Evolutionary conservation across 306 rosid genomes (phyloP), one percentile per base, ranked within the genome.

Genomic region (Ochetophila trinervis): DNA sequence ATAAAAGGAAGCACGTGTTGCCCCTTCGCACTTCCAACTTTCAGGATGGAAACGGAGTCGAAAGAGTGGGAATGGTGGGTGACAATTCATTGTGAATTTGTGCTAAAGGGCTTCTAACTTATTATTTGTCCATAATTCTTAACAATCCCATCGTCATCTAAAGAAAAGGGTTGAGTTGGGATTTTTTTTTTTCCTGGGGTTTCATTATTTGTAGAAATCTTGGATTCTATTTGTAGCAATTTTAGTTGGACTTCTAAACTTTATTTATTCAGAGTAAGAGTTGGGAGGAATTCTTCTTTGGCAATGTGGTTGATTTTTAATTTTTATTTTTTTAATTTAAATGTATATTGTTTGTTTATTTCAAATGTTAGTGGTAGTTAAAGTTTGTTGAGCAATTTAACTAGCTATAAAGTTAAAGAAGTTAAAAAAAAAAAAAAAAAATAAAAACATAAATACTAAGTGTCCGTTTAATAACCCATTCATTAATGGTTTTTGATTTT

Each of bases 171-270:
- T 74, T 75, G 90, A 80, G 78, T 69, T 78, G 95, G 90, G 91
- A 79, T 70, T 64, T 84, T 8, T 40, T 83, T 66, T 79, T 27
- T 68, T 88, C 72, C 88, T 72, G 88, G 82, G 96, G 78, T 86
- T 89, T 83, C 88, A 60, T 63, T 78, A 90, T 86, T 89, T 90
- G 82, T 69, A 70, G 80, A 79, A 78, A 82, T 78, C 90, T 81
- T 88, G 69, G 91, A 77, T 79, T 75, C 70, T 18, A 75, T 74
- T 68, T 70, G 27, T 45, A 71, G 57, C 22, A 5, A 53, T 63
- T 66, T 36, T 72, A 71, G 79, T 65, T 79, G 78, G 69, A 65
- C 57, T 53, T 34, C 44, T 70, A 68, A 65, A 66, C 65, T 75
- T 71, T 52, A 68, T 70, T 51, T 45, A 59, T 69, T 57, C 35